These are phyloP conservation scores for Scleroderma citrinum DNA, from an alignment of 768 basidiomycete species.

Conservation along the genomic window DNA sequence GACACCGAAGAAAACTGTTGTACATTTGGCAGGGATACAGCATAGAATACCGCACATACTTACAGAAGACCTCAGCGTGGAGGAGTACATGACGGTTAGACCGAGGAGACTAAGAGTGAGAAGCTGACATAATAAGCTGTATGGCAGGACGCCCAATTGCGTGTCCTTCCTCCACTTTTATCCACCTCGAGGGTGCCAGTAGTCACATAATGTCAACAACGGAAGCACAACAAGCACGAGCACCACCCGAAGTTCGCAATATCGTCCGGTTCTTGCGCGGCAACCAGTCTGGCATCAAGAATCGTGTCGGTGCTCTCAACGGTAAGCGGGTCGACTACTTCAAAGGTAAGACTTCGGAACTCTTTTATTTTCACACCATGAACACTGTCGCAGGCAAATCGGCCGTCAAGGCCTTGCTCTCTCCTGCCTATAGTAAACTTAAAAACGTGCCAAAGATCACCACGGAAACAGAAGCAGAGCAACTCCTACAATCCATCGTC, in stretches of 20 bases:
- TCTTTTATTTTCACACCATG: not conserved
- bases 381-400: slow-evolving; percentile 62
- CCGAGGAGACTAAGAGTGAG: too few relatives aligned
- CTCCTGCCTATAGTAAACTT: slow-evolving; percentile 86
- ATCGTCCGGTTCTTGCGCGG: slow-evolving; percentile 86
- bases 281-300: slow-evolving; percentile 82
- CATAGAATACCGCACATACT: not conserved
- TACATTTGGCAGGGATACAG: not conserved
- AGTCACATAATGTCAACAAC: slow-evolving; percentile 30
- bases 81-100: not conserved
- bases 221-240: slow-evolving; percentile 70
- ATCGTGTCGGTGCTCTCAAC: slow-evolving; percentile 82
- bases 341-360: slow-evolving; percentile 64
- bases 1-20: slow-evolving; percentile 3
- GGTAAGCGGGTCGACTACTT: slow-evolving; percentile 97
- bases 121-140: too few relatives aligned
- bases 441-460: slow-evolving; percentile 73
- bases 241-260: slow-evolving; percentile 72
- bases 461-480: slow-evolving; percentile 68
- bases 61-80: not conserved
- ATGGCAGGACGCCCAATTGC: too few relatives aligned
- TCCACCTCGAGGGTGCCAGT: not conserved
- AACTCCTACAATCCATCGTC: slow-evolving; percentile 62
- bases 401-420: slow-evolving; percentile 85
- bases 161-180: not conserved